phyloP scores from a whole-genome alignment of 1,284 basidiomycete genomes.

The Apiotrichum porosum region DNA sequence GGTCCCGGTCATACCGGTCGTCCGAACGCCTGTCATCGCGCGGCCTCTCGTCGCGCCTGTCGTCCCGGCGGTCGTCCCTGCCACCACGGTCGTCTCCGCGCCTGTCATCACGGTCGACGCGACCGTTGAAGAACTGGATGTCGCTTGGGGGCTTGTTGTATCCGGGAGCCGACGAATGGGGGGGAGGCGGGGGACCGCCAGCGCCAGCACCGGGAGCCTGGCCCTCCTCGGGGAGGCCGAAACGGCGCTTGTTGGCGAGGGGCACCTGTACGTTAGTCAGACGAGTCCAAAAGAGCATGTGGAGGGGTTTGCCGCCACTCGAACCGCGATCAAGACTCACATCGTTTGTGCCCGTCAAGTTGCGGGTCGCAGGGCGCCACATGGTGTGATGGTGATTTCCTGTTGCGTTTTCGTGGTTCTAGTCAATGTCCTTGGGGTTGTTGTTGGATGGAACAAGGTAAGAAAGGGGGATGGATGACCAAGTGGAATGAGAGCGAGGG shows the following conservation, averaged over 20 bases:
- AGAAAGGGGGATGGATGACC: too few relatives aligned
- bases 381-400: slow-evolving; percentile 49
- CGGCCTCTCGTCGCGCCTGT: slow-evolving; percentile 23
- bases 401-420: background rate
- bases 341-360: slow-evolving; percentile 50
- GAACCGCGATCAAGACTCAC: too few relatives aligned
- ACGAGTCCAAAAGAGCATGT: background rate
- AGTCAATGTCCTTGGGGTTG: background rate
- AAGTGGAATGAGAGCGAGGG: background rate
- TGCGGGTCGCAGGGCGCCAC: slow-evolving; percentile 73
- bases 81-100: slow-evolving; percentile 12
- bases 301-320: too few relatives aligned
- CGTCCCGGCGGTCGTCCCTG: slow-evolving; percentile 17
- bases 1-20: slow-evolving; percentile 21
- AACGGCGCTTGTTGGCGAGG: slow-evolving; percentile 71
- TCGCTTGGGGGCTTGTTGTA: slow-evolving; percentile 34
- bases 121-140: slow-evolving; percentile 45
- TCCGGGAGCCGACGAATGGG: slow-evolving; percentile 51
- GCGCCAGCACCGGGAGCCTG: slow-evolving; percentile 49
- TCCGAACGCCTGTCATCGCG: slow-evolving; percentile 8
- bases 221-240: slow-evolving; percentile 63
- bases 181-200: slow-evolving; percentile 44
- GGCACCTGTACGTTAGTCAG: slow-evolving; percentile 40
- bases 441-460: background rate
- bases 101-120: slow-evolving; percentile 29